These are phyloP conservation scores for Tetratostichococcus sp. DNA, from an alignment of 139 green algal genomes.

Conservation along the genomic window DNA sequence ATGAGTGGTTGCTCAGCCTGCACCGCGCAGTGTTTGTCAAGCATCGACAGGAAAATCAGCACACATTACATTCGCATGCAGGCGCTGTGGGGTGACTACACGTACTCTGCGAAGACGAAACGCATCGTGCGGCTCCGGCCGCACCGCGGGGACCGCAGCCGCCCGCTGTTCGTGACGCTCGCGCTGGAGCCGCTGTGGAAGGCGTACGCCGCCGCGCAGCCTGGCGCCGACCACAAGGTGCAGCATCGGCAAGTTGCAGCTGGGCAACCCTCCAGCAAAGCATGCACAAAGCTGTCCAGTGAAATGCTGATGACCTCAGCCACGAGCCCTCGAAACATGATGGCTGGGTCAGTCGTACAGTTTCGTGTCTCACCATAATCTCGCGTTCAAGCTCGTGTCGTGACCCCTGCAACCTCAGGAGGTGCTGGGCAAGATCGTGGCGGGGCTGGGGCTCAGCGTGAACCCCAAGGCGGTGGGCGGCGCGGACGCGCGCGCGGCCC, in stretches of 20 bases:
- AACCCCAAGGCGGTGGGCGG: conserved; percentile 38
- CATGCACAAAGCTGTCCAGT: too few species aligned
- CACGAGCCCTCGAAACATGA: too few species aligned
- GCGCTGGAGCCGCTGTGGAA: conserved; percentile 56
- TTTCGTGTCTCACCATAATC: too few species aligned
- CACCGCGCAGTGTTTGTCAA: too few species aligned
- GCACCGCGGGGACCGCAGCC: conserved; percentile 25
- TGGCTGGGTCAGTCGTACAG: too few species aligned
- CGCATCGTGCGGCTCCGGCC: conserved; percentile 73
- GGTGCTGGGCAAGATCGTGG: conserved; percentile 65
- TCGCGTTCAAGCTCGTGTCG: too few species aligned
- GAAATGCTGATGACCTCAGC: too few species aligned
- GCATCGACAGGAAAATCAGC: too few species aligned
- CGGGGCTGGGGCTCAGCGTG: conserved; percentile 53
- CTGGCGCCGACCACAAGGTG: conserved; percentile 41
- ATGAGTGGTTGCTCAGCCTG: too few species aligned
- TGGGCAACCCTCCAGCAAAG: too few species aligned
- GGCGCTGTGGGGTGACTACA: conserved; percentile 89
- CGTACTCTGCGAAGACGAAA: conserved; percentile 83
- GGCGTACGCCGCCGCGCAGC: conserved; percentile 49
- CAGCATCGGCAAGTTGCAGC: background rate
- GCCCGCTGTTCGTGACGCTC: conserved; percentile 92
- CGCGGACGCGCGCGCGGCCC: conserved; percentile 48
- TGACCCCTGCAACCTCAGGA: too few species aligned
- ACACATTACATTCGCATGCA: too few species aligned